Base-by-base conservation (phyloP, 78 protist genomes). In the Fonticula alba region DNA sequence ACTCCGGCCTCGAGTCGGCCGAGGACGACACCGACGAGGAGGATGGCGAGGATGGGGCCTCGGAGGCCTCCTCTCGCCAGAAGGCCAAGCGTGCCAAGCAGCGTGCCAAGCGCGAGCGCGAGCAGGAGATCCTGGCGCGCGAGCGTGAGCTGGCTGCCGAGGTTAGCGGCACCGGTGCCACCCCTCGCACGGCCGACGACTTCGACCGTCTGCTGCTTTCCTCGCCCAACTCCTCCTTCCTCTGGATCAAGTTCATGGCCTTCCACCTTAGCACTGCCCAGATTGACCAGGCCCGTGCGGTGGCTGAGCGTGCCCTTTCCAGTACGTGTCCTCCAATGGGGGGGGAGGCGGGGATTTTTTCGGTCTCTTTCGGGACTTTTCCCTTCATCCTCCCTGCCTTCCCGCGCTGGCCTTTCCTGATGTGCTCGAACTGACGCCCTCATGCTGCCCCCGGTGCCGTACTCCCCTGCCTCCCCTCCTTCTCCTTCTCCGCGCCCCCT, bases 161-260 rank as follows among this genome's bases (percentile, higher is more conserved):
- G 6, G 15, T 58, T 2, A 29, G 29, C 32, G 3, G 46, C 13
- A 0, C 40, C 40, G 0, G 32, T 26, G 9, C 19, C 2, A 62
- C 60, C 26, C 83, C 93, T 26, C 72, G 68, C 58, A 72, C 80
- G 2, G 79, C 78, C 19, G 82, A 72, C 32, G 98, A 89, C 62
- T 92, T 76, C 51, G 97, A 93, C 64, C 43, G 95, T 31, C 66
- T 92, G 40, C 47, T 93, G 33, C 26, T 87, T 9, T 80, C 73
- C 32, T 38, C 81, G 53, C 98, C 98, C 22, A 41, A 75, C 75
- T 60, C 75, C 3, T 62, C 84, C 22, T 82, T 46, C 35, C 17
- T 84, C 56, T 93, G 98, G 98, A 66, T 86, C 31, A 37, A 81
- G 60, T 92, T 76, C 78, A 89, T 92, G 90, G 80, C 94, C 0